Conservation (phyloP, 2,329 filamentous ascomycete genomes). For the Aspergillus texensis region DNA sequence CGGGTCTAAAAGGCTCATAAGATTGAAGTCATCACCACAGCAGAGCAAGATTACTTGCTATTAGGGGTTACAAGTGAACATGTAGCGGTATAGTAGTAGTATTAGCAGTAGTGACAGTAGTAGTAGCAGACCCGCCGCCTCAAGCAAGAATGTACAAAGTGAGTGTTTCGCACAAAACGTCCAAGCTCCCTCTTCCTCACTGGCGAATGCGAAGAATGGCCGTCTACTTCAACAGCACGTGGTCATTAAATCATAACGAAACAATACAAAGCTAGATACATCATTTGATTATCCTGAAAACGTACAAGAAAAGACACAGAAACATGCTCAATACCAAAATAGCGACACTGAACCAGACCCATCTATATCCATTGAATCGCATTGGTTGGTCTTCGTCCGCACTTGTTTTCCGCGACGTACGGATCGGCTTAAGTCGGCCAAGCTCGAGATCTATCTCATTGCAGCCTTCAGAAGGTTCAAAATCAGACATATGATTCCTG, state of each 20-base stretch:
- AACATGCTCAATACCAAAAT: slow-evolving; percentile 26
- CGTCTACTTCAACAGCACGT: not conserved
- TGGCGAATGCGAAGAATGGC: not conserved
- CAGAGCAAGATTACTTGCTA: too few relatives aligned
- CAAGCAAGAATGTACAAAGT: not conserved
- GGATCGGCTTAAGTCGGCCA: not conserved
- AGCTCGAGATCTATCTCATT: not conserved
- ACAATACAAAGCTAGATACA: slow-evolving; percentile 11
- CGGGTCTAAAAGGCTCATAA: too few relatives aligned
- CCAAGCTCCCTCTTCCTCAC: not conserved
- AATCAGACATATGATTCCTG: not conserved
- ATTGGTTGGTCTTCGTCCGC: not conserved
- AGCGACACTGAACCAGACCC: slow-evolving; percentile 24
- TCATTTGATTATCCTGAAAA: slow-evolving; percentile 26
- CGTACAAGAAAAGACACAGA: slow-evolving; percentile 27
- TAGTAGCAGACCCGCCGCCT: not conserved
- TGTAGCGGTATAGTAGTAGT: too few relatives aligned
- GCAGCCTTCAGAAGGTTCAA: not conserved
- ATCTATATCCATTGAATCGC: slow-evolving; percentile 27
- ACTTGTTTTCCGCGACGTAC: not conserved
- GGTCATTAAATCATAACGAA: not conserved
- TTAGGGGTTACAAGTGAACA: too few relatives aligned
- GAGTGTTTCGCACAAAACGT: not conserved
- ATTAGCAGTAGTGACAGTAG: too few relatives aligned
- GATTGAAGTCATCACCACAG: too few relatives aligned